A percentile compares a stretch with the other conserved stretches of the same genome.
phyloP scores from a whole-genome alignment of 495 filamentous ascomycete genomes.

The Neurospora sp. region DNA sequence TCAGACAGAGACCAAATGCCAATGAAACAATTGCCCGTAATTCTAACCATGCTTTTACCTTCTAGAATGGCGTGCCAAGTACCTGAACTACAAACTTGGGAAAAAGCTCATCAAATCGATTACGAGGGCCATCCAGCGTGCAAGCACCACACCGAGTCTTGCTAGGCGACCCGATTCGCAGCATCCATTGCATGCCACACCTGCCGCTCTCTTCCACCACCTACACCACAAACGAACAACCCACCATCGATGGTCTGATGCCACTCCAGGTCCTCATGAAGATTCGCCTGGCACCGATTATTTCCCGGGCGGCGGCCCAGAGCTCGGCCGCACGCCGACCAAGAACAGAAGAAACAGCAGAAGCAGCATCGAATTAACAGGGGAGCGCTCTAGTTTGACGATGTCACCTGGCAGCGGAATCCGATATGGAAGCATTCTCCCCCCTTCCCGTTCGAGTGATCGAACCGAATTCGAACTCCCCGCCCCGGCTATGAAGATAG shows the following conservation, averaged over 20 bases:
- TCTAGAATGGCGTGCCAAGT: slow-evolving; percentile 79
- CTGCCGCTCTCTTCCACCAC: slow-evolving; percentile 7
- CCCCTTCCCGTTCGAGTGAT: slow-evolving; percentile 41
- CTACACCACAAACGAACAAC: not conserved
- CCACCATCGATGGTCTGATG: not conserved
- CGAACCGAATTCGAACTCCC: slow-evolving; percentile 51
- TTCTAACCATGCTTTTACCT: not conserved
- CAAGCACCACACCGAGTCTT: slow-evolving; percentile 41
- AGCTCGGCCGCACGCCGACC: not conserved
- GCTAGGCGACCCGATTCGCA: slow-evolving; percentile 10
- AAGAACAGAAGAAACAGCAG: not conserved
- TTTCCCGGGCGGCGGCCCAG: not conserved
- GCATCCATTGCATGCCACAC: slow-evolving; percentile 12
- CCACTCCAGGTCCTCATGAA: not conserved
- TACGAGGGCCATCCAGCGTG: slow-evolving; percentile 55
- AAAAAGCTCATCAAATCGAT: slow-evolving; percentile 87
- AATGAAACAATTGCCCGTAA: not conserved
- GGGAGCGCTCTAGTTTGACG: slow-evolving; percentile 27
- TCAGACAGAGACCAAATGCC: not conserved
- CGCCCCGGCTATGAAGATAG: slow-evolving; percentile 58
- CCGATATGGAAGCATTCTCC: slow-evolving; percentile 68
- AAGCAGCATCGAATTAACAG: not conserved
- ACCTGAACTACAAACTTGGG: slow-evolving; percentile 85
- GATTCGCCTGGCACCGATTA: not conserved
- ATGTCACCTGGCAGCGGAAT: slow-evolving; percentile 19